A percentile compares a stretch with the other conserved stretches of the same genome.
Evolutionary conservation across 192 early-diverging fungal genomes (phyloP).

Genomic region (Lobosporangium transversale): DNA sequence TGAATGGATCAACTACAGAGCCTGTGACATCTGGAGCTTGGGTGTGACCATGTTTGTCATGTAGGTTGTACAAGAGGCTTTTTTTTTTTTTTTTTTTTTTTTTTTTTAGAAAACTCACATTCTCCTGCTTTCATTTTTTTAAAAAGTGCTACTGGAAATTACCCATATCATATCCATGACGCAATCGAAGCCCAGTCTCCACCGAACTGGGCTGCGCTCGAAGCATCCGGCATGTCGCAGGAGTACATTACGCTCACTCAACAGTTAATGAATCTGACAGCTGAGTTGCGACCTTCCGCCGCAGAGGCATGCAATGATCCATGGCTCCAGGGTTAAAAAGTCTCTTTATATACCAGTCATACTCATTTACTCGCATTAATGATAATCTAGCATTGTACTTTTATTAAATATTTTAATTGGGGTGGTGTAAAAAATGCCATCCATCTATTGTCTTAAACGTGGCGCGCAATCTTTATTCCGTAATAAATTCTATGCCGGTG

Average conservation of each 20-base stretch:
- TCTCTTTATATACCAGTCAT: too few species aligned
- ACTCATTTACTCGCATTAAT: too few species aligned
- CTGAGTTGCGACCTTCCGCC: slow-evolving; percentile 42
- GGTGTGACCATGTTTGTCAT: slow-evolving; percentile 54
- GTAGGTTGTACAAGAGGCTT: slow-evolving; percentile 43
- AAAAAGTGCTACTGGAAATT: slow-evolving; percentile 45
- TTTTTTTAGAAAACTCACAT: background rate
- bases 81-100: background rate
- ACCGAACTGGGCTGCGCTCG: slow-evolving; percentile 45
- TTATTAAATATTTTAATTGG: too few species aligned
- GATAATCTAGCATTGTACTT: too few species aligned
- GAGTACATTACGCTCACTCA: slow-evolving; percentile 51
- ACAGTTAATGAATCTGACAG: slow-evolving; percentile 46
- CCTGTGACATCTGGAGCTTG: slow-evolving; percentile 53
- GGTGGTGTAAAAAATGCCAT: too few species aligned
- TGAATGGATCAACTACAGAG: slow-evolving; percentile 53
- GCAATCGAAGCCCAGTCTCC: slow-evolving; percentile 48
- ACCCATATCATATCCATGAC: slow-evolving; percentile 50
- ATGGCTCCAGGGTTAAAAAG: slow-evolving; percentile 39
- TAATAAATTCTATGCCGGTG: too few species aligned
- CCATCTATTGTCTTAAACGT: too few species aligned
- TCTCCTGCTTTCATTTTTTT: background rate
- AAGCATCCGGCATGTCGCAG: slow-evolving; percentile 47
- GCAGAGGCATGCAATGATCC: slow-evolving; percentile 42
- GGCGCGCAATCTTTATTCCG: too few species aligned